Evolutionary conservation across 75 land plant genomes (phyloP), one percentile per base, ranked within the genome.

Genomic region (Sequoiadendron giganteum): DNA sequence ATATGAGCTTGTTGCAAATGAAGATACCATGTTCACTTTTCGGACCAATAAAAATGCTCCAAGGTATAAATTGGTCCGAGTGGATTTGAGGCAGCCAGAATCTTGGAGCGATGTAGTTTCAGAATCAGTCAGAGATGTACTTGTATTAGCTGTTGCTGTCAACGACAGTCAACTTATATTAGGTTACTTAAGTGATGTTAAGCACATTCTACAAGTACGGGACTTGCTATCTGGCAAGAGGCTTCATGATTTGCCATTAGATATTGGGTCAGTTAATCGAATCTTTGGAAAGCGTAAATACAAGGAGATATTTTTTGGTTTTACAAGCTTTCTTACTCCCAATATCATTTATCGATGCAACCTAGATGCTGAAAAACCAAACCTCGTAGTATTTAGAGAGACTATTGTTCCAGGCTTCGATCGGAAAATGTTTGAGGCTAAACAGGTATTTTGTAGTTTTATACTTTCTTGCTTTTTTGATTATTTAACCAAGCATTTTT

Each of bases 1-100:
- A 52, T 98, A 97, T 88, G 76, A 80, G 4, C 86, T 85, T n/a
- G 91, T 98, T 73, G 97, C 99, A 49, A 98, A 98, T 91, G 96
- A 97, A 90, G 96, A 91, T 5, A 87, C 95, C 5, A 40, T 91
- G 45, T 98, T 98, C 68, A 98, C 99, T 11, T 97, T 98, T 76
- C 87, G 85, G 21, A 98, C 99, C 15, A 98, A 98, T 86, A 98
- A 98, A 90, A 91, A 95, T 88, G 99, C 99, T 84, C 99, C 99
- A 68, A 93, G 87, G 83, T 94, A 97, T 82, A 98, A 98, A 85
- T 21, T 98, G 85, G 94, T 93, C 19, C 90, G 96, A 14, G 95
- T 97, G 30, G 94, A 98, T 87, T 70, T 97, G 18, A 91, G 89
- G 70, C 87, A 94, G 43, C 96, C 99, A 32, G 90, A 86, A 43